Evolutionary conservation across 1,139 yeast species (phyloP), one percentile per base, ranked within the genome.

Genomic region (Yamadazyma aaseri): DNA sequence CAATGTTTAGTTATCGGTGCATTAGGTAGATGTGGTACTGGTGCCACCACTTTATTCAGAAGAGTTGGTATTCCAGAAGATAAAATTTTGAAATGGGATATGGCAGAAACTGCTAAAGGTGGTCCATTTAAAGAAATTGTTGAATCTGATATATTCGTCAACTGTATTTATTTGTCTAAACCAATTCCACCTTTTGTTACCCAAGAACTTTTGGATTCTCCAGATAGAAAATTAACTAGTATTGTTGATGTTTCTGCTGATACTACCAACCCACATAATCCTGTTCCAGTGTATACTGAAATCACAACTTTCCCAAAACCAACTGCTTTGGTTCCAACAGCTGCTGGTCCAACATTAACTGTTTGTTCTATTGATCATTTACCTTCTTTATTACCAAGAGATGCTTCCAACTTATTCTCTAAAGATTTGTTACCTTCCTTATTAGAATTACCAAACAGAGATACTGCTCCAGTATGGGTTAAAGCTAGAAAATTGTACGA

Each of bases 231-330:
- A 48, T 76, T 92, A 56, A 81, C 92, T 60, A 86, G 94, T 14
- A 87, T 94, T 45, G 97, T 92, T 34, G 98, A 92, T 61, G 98
- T 92, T 38, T 86, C 96, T 38, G 98, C 98, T 39, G 98, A 94
- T 65, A 92, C 97, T 33, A 92, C 98, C 37, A 94, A 92, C 63
- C 97, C 97, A 41, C 94, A 89, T 71, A 92, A 92, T 67, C 98
- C 98, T 41, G 78, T 92, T 44, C 98, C 98, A 45, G 92, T 92
- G 38, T 94, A 92, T 63, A 71, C 78, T 21, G 72, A 86, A 47
- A 95, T 96, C 38, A 92, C 98, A 20, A 90, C 84, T 10, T 92
- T 92, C 67, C 76, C 79, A 47, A 79, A 86, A 49, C 99, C 98
- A 48, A 89, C 96, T 6, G 97, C 86, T 28, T 63, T 65, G 10